Conservation (phyloP, 164 flowering plant species). For the Malania oleifera region DNA sequence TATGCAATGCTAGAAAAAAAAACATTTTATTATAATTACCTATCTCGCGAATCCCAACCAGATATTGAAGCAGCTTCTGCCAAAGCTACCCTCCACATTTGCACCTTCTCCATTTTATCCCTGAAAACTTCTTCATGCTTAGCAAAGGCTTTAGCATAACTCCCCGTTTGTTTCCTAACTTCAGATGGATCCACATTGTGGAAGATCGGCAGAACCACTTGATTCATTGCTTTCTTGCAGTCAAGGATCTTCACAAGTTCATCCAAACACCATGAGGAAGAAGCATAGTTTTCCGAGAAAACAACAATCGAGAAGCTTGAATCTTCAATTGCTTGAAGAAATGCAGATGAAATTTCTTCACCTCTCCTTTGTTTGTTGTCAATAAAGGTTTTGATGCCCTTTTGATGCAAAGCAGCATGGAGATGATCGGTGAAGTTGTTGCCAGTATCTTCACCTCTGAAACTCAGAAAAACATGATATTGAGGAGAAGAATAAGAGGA, state of each 20-base stretch:
- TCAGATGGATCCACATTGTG: background rate
- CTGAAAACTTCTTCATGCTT: background rate
- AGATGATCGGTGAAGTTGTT: slow-evolving; percentile 8
- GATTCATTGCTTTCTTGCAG: background rate
- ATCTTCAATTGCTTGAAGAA: background rate
- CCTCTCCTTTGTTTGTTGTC: background rate
- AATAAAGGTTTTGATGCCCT: slow-evolving; percentile 2
- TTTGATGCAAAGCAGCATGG: background rate
- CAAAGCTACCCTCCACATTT: background rate
- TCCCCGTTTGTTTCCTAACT: background rate
- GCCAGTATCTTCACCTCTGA: slow-evolving; percentile 11
- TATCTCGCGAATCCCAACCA: slow-evolving; percentile 5
- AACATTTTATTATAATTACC: no score
- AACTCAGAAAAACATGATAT: slow-evolving; percentile 3
- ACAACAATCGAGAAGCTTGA: background rate
- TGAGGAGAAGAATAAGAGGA: no score
- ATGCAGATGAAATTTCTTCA: background rate
- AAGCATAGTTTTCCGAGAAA: slow-evolving; percentile 5
- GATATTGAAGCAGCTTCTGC: background rate
- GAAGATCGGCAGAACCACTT: background rate
- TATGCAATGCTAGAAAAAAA: no score
- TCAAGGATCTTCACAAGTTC: slow-evolving; percentile 8
- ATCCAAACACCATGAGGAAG: slow-evolving; percentile 5
- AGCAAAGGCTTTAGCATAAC: background rate
- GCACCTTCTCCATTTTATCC: background rate